Evolutionary conservation across 768 basidiomycete species (phyloP).

Genomic region (Sporobolomyces roseus): DNA sequence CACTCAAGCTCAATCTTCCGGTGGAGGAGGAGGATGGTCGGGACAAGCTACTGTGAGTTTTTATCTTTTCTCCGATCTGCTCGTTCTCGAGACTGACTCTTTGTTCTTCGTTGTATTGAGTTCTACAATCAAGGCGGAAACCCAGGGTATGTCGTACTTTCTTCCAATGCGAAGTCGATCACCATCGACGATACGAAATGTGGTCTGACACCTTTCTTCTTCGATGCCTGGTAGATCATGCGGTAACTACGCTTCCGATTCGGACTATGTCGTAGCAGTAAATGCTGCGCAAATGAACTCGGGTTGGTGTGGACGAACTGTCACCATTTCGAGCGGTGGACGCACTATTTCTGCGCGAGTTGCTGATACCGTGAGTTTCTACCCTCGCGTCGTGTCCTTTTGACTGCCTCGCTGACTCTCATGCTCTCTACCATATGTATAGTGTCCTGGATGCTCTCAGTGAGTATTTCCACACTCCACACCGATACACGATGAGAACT

Average conservation of each 20-base stretch:
- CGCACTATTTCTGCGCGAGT: constrained; percentile 32
- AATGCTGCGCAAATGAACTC: constrained; percentile 16
- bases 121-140: constrained; percentile 22
- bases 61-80: background rate
- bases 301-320: constrained; percentile 33
- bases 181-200: too few relatives aligned
- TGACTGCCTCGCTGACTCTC: too few relatives aligned
- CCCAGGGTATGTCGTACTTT: too few relatives aligned
- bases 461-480: too few relatives aligned
- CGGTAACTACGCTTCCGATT: constrained; percentile 10
- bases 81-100: background rate
- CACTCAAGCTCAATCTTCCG: background rate
- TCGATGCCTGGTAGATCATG: constrained; percentile 17
- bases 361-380: constrained; percentile 37
- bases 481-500: too few relatives aligned
- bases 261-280: constrained; percentile 15
- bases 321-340: constrained; percentile 39
- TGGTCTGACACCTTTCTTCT: too few relatives aligned
- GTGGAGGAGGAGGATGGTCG: background rate
- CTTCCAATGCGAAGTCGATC: too few relatives aligned
- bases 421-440: too few relatives aligned
- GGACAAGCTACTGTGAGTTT: constrained; percentile 12
- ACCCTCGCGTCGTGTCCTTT: too few relatives aligned
- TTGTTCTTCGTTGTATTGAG: background rate
- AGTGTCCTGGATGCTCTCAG: too few relatives aligned